Evolutionary conservation across 495 filamentous ascomycete genomes (phyloP), one percentile per base, ranked within the genome.

Genomic region (Aspergillus homomorphus): DNA sequence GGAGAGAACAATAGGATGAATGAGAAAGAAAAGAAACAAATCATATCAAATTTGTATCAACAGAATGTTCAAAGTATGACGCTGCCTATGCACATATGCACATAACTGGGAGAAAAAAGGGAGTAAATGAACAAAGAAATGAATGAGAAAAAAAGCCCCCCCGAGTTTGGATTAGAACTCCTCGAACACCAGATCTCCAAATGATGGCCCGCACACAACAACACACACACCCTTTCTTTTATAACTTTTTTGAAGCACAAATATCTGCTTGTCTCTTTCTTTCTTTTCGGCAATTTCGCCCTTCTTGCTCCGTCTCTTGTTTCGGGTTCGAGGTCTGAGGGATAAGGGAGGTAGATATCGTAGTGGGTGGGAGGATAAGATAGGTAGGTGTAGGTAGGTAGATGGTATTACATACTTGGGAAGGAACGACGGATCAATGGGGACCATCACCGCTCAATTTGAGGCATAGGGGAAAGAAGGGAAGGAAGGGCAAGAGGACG

Each of bases 81-180:
- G 66, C 66, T 69, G 56, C 66, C 66, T 66, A 69, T 66, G 66
- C 66, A 65, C 62, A 66, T 63, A 65, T 66, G 66, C 59, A 63
- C 60, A 67, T 38, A 38, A 38, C 12, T 38, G 8, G 4, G 33
- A 14, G 33, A 54, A 57, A 38, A 42, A 10, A 57, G 21, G n/a
- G n/a, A 54, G 26, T 22, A 18, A 23, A 53, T 24, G 18, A 45
- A 48, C 18, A 53, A 23, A 45, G 23, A 33, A 45, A 16, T 8
- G 5, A 50, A 15, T 48, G 55, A 55, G 53, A 44, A 45, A 54
- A 56, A 58, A 58, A 56, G 53, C 45, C 58, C 64, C 56, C 63
- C 54, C 28, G 53, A 56, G 49, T 24, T 38, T 51, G 62, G 42
- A 52, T 50, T 22, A 53, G 16, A 53, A 49, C 49, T 46, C 55